These are phyloP conservation scores for Neospermospora avenae DNA, from an alignment of 2,329 filamentous ascomycete species.

Conservation along the genomic window DNA sequence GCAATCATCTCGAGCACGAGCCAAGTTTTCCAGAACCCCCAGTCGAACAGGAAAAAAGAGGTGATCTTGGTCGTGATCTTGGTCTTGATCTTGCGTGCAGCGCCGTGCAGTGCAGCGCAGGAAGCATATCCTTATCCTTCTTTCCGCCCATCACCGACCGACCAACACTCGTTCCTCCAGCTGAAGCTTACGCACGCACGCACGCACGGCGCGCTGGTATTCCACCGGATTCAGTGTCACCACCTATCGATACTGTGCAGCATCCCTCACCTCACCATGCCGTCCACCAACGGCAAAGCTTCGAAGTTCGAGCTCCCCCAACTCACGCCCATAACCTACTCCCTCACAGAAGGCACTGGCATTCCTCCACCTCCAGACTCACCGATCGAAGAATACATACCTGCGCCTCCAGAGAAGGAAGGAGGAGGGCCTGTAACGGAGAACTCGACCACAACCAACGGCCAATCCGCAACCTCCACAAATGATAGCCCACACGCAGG, in stretches of 20 bases:
- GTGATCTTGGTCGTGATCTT: background rate
- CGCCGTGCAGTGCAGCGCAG: background rate
- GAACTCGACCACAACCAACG: background rate
- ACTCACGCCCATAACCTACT: constrained; percentile 33
- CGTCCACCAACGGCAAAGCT: constrained; percentile 28
- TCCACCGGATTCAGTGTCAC: background rate
- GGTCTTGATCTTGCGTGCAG: background rate
- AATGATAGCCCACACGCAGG: constrained; percentile 19
- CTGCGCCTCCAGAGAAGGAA: constrained; percentile 16
- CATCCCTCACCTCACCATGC: constrained; percentile 20
- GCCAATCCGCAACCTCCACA: constrained; percentile 14
- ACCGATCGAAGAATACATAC: constrained; percentile 31
- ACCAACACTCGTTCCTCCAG: background rate
- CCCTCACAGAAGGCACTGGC: constrained; percentile 36
- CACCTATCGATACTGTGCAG: background rate
- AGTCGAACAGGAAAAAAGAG: constrained; percentile 1
- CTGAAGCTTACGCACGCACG: background rate
- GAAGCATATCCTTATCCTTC: background rate
- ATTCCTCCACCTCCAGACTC: constrained; percentile 37
- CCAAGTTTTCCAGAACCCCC: constrained; percentile 10
- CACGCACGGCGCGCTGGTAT: background rate
- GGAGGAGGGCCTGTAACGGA: no score
- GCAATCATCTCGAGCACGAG: constrained; percentile 18
- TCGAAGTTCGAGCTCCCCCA: constrained; percentile 34
- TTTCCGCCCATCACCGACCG: constrained; percentile 1